Conservation (phyloP, 345 rosid genomes). For the Rhodamnia rubescens region DNA sequence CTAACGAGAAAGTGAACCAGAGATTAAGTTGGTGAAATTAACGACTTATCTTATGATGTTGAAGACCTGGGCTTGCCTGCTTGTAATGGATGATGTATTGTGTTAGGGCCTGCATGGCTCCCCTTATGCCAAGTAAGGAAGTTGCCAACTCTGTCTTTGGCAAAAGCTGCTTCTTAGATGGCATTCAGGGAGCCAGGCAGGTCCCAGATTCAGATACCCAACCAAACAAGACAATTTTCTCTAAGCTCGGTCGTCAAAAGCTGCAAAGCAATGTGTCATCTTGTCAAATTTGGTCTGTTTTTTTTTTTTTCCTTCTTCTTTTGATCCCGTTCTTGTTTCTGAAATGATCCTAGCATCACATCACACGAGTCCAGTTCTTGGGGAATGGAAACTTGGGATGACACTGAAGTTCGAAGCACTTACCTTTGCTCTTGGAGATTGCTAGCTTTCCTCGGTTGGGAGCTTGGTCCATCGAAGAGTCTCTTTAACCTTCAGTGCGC, state of each 20-base stretch:
- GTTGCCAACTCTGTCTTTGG: slow-evolving; percentile 14
- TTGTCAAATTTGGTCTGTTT: background rate
- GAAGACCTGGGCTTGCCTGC: background rate
- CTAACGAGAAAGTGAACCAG: background rate
- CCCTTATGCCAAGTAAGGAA: slow-evolving; percentile 42
- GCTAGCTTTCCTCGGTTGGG: background rate
- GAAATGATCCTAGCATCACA: background rate
- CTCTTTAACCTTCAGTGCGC: background rate
- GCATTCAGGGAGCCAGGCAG: slow-evolving; percentile 79
- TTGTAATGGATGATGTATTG: background rate
- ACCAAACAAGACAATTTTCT: background rate
- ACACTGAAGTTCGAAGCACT: background rate
- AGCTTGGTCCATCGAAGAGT: background rate
- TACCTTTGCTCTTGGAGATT: background rate
- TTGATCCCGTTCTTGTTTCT: background rate
- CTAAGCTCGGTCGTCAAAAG: background rate
- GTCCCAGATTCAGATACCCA: background rate
- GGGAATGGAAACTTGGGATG: background rate
- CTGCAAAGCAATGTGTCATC: background rate
- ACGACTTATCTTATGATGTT: background rate
- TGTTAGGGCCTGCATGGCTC: slow-evolving; percentile 36
- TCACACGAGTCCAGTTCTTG: background rate
- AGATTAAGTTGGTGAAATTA: background rate
- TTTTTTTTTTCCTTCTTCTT: background rate
- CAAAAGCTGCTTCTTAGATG: slow-evolving; percentile 30